Percentiles rank a stretch among this genome's conserved stretches.
phyloP scores from a whole-genome alignment of 2,329 filamentous ascomycete genomes.

The Venturia aucupariae region DNA sequence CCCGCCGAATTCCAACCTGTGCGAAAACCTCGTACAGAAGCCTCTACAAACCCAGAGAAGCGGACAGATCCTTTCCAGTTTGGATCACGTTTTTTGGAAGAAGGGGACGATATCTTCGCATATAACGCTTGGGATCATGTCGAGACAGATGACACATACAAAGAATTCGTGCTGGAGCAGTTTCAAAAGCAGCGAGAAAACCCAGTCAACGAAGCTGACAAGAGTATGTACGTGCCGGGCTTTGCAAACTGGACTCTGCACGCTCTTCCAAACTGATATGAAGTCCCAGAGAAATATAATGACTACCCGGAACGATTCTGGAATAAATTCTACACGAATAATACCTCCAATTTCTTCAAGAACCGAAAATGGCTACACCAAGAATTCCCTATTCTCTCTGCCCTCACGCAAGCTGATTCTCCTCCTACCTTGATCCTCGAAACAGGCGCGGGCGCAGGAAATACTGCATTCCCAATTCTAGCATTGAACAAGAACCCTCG shows the following conservation, averaged over 20 bases:
- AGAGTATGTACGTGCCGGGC: slow-evolving; percentile 35
- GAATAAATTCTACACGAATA: slow-evolving; percentile 98
- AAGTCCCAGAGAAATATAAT: slow-evolving; percentile 73
- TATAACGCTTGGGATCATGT: slow-evolving; percentile 99
- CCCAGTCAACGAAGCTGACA: slow-evolving; percentile 89
- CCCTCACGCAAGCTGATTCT: slow-evolving; percentile 61
- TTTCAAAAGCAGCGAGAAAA: slow-evolving; percentile 74
- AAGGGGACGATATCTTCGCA: slow-evolving; percentile 84
- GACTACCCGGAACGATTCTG: slow-evolving; percentile 88
- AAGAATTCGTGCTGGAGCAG: slow-evolving; percentile 75
- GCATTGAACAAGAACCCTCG: slow-evolving; percentile 72
- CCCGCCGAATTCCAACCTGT: slow-evolving; percentile 34
- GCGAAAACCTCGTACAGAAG: slow-evolving; percentile 27
- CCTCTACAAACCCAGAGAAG: slow-evolving; percentile 66
- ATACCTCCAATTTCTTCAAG: slow-evolving; percentile 96
- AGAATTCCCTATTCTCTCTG: slow-evolving; percentile 82
- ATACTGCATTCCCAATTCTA: slow-evolving; percentile 89
- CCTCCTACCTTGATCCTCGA: slow-evolving; percentile 69
- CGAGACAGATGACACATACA: slow-evolving; percentile 81
- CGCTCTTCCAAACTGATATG: slow-evolving; percentile 49
- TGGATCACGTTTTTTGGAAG: slow-evolving; percentile 74
- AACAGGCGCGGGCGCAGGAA: slow-evolving; percentile 90
- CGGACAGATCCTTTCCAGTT: slow-evolving; percentile 91
- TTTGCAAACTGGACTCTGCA: not conserved
- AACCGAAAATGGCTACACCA: slow-evolving; percentile 95